Base-by-base conservation (phyloP, 495 filamentous ascomycete species). In the Talaromyces nanjingensis region DNA sequence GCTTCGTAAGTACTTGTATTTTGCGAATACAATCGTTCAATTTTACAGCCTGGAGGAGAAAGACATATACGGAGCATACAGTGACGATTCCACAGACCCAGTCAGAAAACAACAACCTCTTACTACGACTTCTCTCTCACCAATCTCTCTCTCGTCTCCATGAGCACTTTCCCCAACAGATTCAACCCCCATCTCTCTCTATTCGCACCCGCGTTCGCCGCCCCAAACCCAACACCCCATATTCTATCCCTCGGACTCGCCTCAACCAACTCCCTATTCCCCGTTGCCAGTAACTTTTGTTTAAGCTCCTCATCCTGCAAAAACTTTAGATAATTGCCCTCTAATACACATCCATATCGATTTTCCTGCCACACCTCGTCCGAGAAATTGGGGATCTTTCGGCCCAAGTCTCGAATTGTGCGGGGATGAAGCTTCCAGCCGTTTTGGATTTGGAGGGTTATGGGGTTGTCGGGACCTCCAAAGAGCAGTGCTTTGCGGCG, bases 221-320 rank as follows among this genome's bases (percentile, higher is more conserved):
- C 78, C 2, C 66, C 72, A 70, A 84, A 88, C 12, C 88, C 88
- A 34, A 91, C 72, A 6, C 88, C 88, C 88, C 87, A 91, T 62
- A 89, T 82, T 27, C 76, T 67, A 73, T 91, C 87, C 61, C 71
- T 77, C 52, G 87, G 85, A 64, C 77, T 77, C 54, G 86, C 86
- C 75, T 89, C 88, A 3, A 89, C 84, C 8, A 91, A 60, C 72
- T 87, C 81, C 58, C 81, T 72, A 6, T 82, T 77, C 6, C 82
- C 86, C 1, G 88, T 90, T 22, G 64, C 73, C 49, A 90, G 66
- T 49, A 91, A 64, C 67, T 74, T 67, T 62, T 71, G 72, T 62
- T 71, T 76, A 63, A 84, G 68, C n/a, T 70, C 68, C 5, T 75
- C 65, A 16, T 72, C 61, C 63, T 69, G 69, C 25, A 76, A 81